Evolutionary conservation across 1,139 yeast species (phyloP).

Genomic region (Yamadazyma songkhlaensis): DNA sequence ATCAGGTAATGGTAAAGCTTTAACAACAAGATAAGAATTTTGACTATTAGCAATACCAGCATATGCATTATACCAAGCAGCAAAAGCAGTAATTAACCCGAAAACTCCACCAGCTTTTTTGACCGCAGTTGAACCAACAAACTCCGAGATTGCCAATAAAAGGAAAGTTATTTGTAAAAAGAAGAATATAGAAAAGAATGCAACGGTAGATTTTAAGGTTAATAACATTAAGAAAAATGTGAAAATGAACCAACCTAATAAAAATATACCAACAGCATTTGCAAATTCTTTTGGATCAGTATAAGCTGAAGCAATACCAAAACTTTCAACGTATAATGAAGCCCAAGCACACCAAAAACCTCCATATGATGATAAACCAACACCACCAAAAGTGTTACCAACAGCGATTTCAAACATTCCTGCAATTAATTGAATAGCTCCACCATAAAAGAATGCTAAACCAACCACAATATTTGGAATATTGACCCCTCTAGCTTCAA

Average conservation of each 20-base stretch:
- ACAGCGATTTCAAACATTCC: slow-evolving; percentile 74
- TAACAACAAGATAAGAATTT: slow-evolving; percentile 63
- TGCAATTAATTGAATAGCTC: slow-evolving; percentile 70
- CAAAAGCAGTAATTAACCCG: slow-evolving; percentile 74
- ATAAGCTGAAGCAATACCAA: slow-evolving; percentile 67
- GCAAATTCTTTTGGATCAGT: slow-evolving; percentile 33
- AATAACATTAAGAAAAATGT: slow-evolving; percentile 64
- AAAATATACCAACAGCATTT: slow-evolving; percentile 67
- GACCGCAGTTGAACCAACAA: slow-evolving; percentile 23
- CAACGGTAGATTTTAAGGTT: slow-evolving; percentile 77
- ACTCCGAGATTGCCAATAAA: slow-evolving; percentile 60
- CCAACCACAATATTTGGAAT: slow-evolving; percentile 49
- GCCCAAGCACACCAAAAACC: slow-evolving; percentile 89
- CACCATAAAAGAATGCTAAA: slow-evolving; percentile 81
- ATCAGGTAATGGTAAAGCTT: slow-evolving; percentile 41
- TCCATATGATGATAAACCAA: slow-evolving; percentile 78
- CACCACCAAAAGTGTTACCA: slow-evolving; percentile 90
- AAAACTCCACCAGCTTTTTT: slow-evolving; percentile 76
- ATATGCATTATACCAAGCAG: slow-evolving; percentile 87
- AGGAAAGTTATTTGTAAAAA: slow-evolving; percentile 65
- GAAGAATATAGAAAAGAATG: slow-evolving; percentile 67
- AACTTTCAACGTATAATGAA: slow-evolving; percentile 68
- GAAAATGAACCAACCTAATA: slow-evolving; percentile 79
- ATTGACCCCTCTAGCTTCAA: slow-evolving; percentile 33
- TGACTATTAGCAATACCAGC: slow-evolving; percentile 82